Evolutionary conservation across 202 grass and related monocot species (phyloP).

Genomic region (Dendrocalamus latiflorus): DNA sequence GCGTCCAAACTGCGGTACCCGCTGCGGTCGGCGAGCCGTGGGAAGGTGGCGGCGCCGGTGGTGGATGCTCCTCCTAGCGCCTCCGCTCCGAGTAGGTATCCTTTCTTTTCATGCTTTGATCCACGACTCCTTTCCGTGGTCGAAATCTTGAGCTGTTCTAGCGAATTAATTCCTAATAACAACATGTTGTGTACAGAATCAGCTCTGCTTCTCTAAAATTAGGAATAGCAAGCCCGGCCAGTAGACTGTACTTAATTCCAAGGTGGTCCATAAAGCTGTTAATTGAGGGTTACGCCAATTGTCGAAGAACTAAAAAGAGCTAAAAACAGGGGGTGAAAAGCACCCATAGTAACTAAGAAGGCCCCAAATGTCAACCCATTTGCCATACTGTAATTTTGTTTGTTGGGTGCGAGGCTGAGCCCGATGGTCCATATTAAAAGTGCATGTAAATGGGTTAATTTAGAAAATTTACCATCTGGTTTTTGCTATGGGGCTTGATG

Average conservation of each 20-base stretch:
- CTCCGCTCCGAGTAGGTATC: conserved; percentile 43
- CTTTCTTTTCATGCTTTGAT: background rate
- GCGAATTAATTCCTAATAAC: background rate
- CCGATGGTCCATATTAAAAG: too few species aligned
- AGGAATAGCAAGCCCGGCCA: background rate
- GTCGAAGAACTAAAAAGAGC: background rate
- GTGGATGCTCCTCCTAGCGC: conserved; percentile 8
- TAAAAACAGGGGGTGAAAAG: too few species aligned
- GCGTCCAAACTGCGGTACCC: too few species aligned
- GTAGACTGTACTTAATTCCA: background rate
- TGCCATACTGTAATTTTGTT: too few species aligned
- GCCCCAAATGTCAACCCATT: too few species aligned
- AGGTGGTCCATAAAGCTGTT: background rate
- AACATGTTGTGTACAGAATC: background rate
- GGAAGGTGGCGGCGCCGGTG: conserved; percentile 5
- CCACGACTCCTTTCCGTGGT: background rate
- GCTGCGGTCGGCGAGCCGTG: conserved; percentile 49
- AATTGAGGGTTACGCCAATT: background rate
- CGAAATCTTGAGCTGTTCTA: background rate
- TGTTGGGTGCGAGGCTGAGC: too few species aligned
- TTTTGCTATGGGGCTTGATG: too few species aligned
- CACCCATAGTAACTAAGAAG: too few species aligned
- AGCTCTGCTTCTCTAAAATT: background rate
- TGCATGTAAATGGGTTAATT: too few species aligned
- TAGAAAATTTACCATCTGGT: too few species aligned